Percentiles rank a stretch among this genome's conserved stretches.
These are phyloP conservation scores for Sistotremastrum niveocremeum DNA, from an alignment of 768 basidiomycete species.

Conservation along the genomic window DNA sequence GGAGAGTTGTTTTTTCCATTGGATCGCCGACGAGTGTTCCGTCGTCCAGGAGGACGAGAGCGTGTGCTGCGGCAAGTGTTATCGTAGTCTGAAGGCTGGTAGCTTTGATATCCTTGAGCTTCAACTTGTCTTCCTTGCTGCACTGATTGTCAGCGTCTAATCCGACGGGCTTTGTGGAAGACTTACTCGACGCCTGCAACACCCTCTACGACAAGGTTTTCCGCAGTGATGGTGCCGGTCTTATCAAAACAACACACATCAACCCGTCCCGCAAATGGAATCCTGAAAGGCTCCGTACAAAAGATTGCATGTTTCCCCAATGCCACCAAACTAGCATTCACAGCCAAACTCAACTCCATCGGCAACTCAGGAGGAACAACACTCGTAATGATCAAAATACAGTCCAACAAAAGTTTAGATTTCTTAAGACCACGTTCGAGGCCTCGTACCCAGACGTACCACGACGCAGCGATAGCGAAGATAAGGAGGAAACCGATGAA, in stretches of 20 bases:
- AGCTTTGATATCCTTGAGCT: conserved; percentile 68
- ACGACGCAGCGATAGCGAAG: conserved; percentile 94
- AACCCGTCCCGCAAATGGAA: conserved; percentile 88
- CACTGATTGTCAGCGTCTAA: neutral
- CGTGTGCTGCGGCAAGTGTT: conserved; percentile 89
- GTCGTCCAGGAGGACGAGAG: conserved; percentile 87
- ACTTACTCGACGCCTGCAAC: conserved; percentile 81
- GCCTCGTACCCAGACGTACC: conserved; percentile 97
- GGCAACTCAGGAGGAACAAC: conserved; percentile 97
- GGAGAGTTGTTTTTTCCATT: conserved; percentile 96
- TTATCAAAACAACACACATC: conserved; percentile 99
- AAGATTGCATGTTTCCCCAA: conserved; percentile 94
- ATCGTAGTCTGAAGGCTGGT: conserved; percentile 66
- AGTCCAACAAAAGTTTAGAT: conserved; percentile 88
- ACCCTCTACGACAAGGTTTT: conserved; percentile 89
- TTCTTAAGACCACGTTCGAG: conserved; percentile 89
- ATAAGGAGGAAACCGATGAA: conserved; percentile 97
- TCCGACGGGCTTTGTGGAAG: conserved; percentile 1
- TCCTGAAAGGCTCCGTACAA: conserved; percentile 98
- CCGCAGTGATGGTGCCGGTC: conserved; percentile 96
- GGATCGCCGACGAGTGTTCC: conserved; percentile 93
- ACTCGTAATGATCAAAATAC: conserved; percentile 90
- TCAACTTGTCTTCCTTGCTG: conserved; percentile 46
- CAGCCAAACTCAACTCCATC: conserved; percentile 94
- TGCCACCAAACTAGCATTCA: conserved; percentile 89